Base-by-base conservation (phyloP, 2,329 filamentous ascomycete species). In the Claviceps humidiphila region DNA sequence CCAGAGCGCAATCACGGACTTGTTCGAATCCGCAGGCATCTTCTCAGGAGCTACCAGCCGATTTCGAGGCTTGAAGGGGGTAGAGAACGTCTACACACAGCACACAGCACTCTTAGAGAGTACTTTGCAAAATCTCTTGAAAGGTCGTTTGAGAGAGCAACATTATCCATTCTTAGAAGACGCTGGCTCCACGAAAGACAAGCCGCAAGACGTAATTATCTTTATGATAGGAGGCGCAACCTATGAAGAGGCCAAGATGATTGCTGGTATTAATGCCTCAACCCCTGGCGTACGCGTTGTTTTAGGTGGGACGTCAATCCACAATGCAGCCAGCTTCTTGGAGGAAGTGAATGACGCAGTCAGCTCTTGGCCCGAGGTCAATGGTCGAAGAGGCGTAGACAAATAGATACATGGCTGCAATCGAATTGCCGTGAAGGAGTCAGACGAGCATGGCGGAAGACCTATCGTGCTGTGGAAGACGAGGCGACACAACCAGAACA, bases 61-160 rank as follows among this genome's bases (percentile, higher is more conserved):
- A 5, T 89, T 98, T 67, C 95, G 95, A 63, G 93, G 93, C 0
- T 75, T 98, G 14, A 96, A 97, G 64, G 93, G 93, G 1, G 93
- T 98, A 1, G 94, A 98, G 66, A 98, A 98, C 61, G 93, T 98
- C 30, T 98, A 98, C 66, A 98, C 93, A 0, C 94, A 98, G 66
- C 93, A 98, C 67, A 94, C 89, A 5, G 89, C 94, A 0, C 77
- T 89, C 22, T 69, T 98, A 16, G 90, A 96, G 66, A 79, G 80
- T 24, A 97, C 89, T 0, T 71, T 98, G 17, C 91, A 96, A 64
- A 91, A 91, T 60, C 74, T 98, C 50, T 90, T 97, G 71, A 96
- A 95, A 64, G 94, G 93, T 0, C 81, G 87, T 34, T 70, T 98
- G 54, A 85, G 82, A 61, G 88, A 95, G 61, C 80, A 89, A 58